These are phyloP conservation scores for Microdochium trichocladiopsis DNA, from an alignment of 2,329 filamentous ascomycete species.

Conservation along the genomic window DNA sequence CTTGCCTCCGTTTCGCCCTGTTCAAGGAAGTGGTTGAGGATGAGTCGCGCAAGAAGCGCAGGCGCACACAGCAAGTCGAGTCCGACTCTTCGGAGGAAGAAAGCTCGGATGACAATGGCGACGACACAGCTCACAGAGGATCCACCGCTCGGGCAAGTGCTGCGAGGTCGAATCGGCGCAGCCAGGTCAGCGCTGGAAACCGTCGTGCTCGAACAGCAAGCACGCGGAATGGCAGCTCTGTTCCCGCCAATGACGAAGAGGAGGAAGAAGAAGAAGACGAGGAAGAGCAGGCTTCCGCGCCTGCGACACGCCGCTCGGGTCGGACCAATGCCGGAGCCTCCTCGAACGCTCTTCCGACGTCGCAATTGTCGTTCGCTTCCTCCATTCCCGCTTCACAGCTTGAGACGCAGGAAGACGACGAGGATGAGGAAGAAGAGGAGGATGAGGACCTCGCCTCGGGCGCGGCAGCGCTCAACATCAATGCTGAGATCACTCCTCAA, in stretches of 20 bases:
- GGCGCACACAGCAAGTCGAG: slow-evolving; percentile 56
- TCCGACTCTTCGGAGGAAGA: slow-evolving; percentile 53
- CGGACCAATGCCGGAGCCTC: slow-evolving; percentile 24
- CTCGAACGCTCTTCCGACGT: slow-evolving; percentile 23
- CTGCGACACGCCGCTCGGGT: slow-evolving; percentile 33
- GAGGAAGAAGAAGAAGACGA: slow-evolving; percentile 38
- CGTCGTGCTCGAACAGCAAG: slow-evolving; percentile 10
- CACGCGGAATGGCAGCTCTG: slow-evolving; percentile 13
- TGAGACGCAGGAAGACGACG: slow-evolving; percentile 33
- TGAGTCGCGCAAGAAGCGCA: slow-evolving; percentile 76
- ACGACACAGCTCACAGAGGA: slow-evolving; percentile 25
- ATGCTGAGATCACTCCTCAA: slow-evolving; percentile 45
- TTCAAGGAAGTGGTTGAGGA: slow-evolving; percentile 90
- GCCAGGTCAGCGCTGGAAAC: slow-evolving; percentile 15
- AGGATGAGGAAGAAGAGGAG: slow-evolving; percentile 31
- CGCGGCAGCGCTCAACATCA: slow-evolving; percentile 27
- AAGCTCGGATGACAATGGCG: slow-evolving; percentile 52
- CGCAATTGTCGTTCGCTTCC: slow-evolving; percentile 62
- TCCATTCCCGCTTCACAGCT: slow-evolving; percentile 72
- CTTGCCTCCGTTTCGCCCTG: slow-evolving; percentile 85
- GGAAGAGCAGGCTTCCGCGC: slow-evolving; percentile 27
- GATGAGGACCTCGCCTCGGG: slow-evolving; percentile 18
- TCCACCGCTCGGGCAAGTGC: slow-evolving; percentile 31
- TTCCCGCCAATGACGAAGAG: slow-evolving; percentile 15
- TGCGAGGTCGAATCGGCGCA: slow-evolving; percentile 21